Percentiles rank a stretch among this genome's conserved stretches.
Conservation (phyloP, 176 grass and related monocot species). For the Oryza rufipogon region DNA sequence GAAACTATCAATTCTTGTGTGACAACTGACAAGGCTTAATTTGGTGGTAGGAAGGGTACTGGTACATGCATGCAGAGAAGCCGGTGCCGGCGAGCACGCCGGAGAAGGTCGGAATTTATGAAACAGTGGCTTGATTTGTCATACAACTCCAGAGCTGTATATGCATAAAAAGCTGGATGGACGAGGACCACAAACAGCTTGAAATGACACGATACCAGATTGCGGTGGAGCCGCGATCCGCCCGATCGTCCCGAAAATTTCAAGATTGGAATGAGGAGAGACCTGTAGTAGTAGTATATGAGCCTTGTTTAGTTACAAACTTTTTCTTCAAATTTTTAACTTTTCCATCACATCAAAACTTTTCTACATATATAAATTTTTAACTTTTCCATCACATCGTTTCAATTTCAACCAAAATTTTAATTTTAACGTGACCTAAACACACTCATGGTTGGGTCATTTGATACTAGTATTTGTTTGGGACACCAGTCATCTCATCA, state of each 20-base stretch:
- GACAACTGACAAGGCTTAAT: no score
- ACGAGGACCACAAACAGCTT: conserved; percentile 35
- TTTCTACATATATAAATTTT: no score
- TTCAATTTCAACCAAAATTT: no score
- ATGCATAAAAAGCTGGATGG: conserved; percentile 28
- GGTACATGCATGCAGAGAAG: not conserved
- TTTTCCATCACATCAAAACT: no score
- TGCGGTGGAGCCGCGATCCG: conserved; percentile 18
- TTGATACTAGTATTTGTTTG: not conserved
- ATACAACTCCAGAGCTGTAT: conserved; percentile 19
- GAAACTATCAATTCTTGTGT: no score
- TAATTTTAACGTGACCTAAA: no score
- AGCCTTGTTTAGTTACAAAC: no score
- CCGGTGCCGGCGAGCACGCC: not conserved
- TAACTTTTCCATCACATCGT: no score
- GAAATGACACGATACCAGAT: conserved; percentile 40
- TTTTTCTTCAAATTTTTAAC: no score
- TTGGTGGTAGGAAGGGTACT: not conserved
- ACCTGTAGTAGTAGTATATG: not conserved
- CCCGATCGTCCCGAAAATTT: conserved; percentile 12
- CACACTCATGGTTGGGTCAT: not conserved
- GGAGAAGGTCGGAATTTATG: conserved; percentile 27
- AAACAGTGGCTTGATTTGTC: conserved; percentile 19
- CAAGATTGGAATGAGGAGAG: conserved; percentile 46
- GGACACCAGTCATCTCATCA: not conserved